Evolutionary conservation across 306 rosid genomes (phyloP).

Genomic region (Prunus kanzakura): DNA sequence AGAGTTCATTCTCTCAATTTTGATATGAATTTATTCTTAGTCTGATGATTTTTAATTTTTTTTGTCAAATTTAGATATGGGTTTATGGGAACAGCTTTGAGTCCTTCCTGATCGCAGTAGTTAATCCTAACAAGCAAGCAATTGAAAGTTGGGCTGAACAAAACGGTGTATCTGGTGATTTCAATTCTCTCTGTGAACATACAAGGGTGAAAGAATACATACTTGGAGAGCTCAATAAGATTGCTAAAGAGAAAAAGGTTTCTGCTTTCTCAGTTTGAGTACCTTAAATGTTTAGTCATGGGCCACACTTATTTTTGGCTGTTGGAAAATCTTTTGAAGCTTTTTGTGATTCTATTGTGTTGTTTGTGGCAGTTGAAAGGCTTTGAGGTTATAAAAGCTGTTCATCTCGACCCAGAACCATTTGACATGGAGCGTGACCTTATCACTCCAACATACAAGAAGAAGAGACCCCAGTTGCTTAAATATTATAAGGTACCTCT

Average conservation of each 20-base stretch:
- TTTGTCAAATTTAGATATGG: constrained; percentile 68
- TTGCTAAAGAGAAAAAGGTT: constrained; percentile 86
- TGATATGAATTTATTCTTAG: not conserved
- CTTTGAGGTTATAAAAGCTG: constrained; percentile 68
- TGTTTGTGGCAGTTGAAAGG: constrained; percentile 79
- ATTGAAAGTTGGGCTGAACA: constrained; percentile 79
- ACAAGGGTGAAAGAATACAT: constrained; percentile 61
- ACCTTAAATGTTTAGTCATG: not conserved
- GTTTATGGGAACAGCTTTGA: constrained; percentile 93
- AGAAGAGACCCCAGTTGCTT: constrained; percentile 87
- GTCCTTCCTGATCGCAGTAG: constrained; percentile 83
- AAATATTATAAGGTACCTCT: constrained; percentile 76
- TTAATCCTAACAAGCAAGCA: constrained; percentile 60
- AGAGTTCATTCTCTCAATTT: not conserved
- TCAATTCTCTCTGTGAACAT: constrained; percentile 65
- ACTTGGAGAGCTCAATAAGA: constrained; percentile 63
- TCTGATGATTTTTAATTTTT: constrained; percentile 5
- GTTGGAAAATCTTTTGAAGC: constrained; percentile 10
- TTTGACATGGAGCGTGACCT: constrained; percentile 97
- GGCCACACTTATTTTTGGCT: not conserved
- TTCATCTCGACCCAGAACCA: constrained; percentile 81
- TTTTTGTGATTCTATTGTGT: constrained; percentile 13
- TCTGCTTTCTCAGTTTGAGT: constrained; percentile 6
- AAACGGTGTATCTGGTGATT: constrained; percentile 66
- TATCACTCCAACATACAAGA: constrained; percentile 88